Base-by-base conservation (phyloP, 139 green algal genomes). In the Chlorella sp. region DNA sequence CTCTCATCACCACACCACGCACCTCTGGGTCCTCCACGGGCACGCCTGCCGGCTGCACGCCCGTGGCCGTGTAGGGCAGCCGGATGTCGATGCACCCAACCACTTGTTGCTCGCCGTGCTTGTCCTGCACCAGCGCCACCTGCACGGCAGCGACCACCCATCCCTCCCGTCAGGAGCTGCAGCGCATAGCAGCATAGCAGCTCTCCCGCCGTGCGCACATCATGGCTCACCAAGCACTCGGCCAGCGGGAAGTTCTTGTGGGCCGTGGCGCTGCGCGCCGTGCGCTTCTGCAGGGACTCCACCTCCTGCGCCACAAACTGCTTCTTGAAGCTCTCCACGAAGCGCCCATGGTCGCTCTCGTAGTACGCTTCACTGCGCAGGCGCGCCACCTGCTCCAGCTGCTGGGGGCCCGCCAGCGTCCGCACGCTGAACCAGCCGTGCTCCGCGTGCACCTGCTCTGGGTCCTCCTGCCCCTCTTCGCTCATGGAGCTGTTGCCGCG, bases 21-120 rank as follows among this genome's bases (percentile, higher is more conserved):
- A 30, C 62, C 31, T 33, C n/a, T 24, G 26, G 4, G 29, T 78
- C 73, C 3, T 67, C 66, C n/a, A 42, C 49, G 32, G 73, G 73
- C 17, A 78, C 73, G 1, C 73, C 73, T 33, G 34, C 49, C 1
- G 62, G 72, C 2, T 76, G 62, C 24, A 27, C 24, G n/a, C 55
- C 55, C 20, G 55, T 35, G 2, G 33, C 55, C 36, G 49, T 23
- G 30, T 22, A 29, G 3, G 78, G 80, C 55, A 84, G 27, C 5
- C 80, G 72, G 30, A 84, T 77, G 75, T 88, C 83, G 24, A 88
- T 88, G 72, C 83, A 88, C 26, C 77, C 83, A 31, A 86, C 36
- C 60, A 88, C 80, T 4, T 55, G 5, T 17, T 49, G 35, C 2
- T 51, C 33, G n/a, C n/a, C n/a, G n/a, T n/a, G n/a, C n/a, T n/a